These are phyloP conservation scores for Trichoderma koningiopsis DNA, from an alignment of 2,329 filamentous ascomycete genomes.

Conservation along the genomic window DNA sequence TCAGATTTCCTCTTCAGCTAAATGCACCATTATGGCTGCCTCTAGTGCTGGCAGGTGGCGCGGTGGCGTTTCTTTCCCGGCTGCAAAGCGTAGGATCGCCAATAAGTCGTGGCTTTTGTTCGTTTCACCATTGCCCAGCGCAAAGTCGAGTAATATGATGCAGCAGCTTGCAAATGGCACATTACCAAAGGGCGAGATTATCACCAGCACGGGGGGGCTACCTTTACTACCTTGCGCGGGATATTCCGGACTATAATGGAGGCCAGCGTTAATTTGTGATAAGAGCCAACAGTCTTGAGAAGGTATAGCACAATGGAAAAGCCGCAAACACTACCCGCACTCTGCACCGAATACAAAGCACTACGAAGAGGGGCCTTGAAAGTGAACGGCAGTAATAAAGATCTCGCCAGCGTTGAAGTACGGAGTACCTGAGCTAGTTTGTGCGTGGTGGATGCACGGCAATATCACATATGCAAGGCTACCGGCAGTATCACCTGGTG, in stretches of 20 bases:
- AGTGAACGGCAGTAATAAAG: constrained; percentile 11
- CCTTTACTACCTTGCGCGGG: constrained; percentile 7
- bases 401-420: not conserved
- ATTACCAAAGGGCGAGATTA: not conserved
- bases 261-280: not conserved
- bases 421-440: not conserved
- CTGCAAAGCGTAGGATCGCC: constrained; percentile 19
- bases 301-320: not conserved
- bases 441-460: constrained; percentile 17
- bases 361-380: constrained; percentile 4
- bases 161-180: not conserved
- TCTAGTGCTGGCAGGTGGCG: constrained; percentile 5
- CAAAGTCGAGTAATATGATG: constrained; percentile 6
- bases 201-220: constrained; percentile 2
- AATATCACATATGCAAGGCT: constrained; percentile 25
- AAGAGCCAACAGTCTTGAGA: constrained; percentile 5
- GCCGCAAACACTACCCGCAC: not conserved
- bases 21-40: not conserved
- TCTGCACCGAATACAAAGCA: not conserved
- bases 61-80: constrained; percentile 18
- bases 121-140: constrained; percentile 17
- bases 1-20: not conserved
- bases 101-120: constrained; percentile 4
- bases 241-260: not conserved
- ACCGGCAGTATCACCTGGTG: constrained; percentile 19